Evolutionary conservation across 768 basidiomycete genomes (phyloP).

Genomic region (Gloeopeniophorella convolvens): DNA sequence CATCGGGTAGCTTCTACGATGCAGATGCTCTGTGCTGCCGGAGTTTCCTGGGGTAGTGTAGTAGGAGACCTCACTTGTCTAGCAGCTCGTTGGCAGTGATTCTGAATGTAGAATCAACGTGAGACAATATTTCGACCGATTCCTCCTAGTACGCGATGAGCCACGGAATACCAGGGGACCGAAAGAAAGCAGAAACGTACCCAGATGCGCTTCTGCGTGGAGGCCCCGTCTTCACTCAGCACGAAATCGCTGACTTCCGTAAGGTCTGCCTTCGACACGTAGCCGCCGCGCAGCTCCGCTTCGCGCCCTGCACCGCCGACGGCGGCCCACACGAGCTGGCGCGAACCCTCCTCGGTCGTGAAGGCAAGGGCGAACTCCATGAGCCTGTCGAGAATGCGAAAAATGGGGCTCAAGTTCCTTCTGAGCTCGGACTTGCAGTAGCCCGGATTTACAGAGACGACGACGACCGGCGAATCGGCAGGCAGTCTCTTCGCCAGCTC

Average conservation of each 20-base stretch:
- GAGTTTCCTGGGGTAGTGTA: no score
- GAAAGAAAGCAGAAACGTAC: not conserved
- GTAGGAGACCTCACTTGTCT: no score
- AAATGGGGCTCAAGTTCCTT: not conserved
- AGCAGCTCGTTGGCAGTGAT: not conserved
- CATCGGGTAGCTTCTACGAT: no score
- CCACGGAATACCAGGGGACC: not conserved
- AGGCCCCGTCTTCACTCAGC: constrained; percentile 11
- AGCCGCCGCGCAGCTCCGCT: constrained; percentile 4
- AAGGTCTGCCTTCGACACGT: constrained; percentile 1
- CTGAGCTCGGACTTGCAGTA: constrained; percentile 11
- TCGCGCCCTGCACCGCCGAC: constrained; percentile 11
- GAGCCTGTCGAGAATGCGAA: not conserved
- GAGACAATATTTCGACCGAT: constrained; percentile 9
- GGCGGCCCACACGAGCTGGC: constrained; percentile 15
- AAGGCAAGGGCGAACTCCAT: not conserved
- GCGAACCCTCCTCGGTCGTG: constrained; percentile 11
- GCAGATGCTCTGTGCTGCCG: no score
- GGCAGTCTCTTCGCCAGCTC: constrained; percentile 18
- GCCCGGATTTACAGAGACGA: constrained; percentile 14
- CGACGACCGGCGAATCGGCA: constrained; percentile 12
- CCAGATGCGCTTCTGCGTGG: constrained; percentile 9
- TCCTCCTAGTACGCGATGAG: no score
- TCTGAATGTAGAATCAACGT: constrained; percentile 3
- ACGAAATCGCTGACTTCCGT: constrained; percentile 12